Evolutionary conservation across 2,329 filamentous ascomycete genomes (phyloP).

Genomic region (Aureobasidium leucospermi): DNA sequence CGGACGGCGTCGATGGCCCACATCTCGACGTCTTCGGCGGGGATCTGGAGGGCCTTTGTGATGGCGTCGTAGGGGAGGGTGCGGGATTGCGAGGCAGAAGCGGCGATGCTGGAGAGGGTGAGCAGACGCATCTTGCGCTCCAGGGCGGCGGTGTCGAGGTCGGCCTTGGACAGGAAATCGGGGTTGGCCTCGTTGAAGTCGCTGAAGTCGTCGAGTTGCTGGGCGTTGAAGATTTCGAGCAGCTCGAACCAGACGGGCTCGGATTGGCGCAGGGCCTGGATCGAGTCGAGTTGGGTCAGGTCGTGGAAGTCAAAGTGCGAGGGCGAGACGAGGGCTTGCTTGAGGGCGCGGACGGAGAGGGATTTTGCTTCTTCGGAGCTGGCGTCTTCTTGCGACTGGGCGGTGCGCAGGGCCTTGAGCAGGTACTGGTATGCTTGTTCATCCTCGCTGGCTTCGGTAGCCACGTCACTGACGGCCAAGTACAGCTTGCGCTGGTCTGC

Average conservation of each 20-base stretch:
- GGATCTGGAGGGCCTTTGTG: constrained; percentile 75
- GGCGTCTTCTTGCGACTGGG: constrained; percentile 52
- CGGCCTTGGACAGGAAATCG: constrained; percentile 71
- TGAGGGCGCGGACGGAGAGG: constrained; percentile 57
- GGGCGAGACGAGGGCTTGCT: constrained; percentile 58
- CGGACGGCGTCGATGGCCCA: constrained; percentile 99
- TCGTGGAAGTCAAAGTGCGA: constrained; percentile 68
- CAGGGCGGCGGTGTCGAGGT: constrained; percentile 63
- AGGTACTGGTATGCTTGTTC: constrained; percentile 70
- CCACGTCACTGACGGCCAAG: constrained; percentile 72
- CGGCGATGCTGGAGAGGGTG: constrained; percentile 83
- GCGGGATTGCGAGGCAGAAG: constrained; percentile 66
- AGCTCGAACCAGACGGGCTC: constrained; percentile 83
- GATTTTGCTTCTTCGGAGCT: constrained; percentile 48
- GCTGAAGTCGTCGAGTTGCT: constrained; percentile 90
- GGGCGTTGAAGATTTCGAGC: constrained; percentile 89
- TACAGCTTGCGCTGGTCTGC: constrained; percentile 82
- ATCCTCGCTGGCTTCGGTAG: constrained; percentile 68
- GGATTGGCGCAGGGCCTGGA: constrained; percentile 80
- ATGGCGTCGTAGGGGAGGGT: constrained; percentile 86
- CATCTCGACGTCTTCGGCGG: constrained; percentile 80
- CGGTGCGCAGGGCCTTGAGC: constrained; percentile 67
- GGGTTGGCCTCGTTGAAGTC: constrained; percentile 91
- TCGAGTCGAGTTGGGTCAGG: constrained; percentile 61
- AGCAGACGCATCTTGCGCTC: constrained; percentile 95